Percentiles rank a stretch among this genome's conserved stretches.
phyloP scores from a whole-genome alignment of 352 stramenopile species.

The Globisporangium carolinianum region DNA sequence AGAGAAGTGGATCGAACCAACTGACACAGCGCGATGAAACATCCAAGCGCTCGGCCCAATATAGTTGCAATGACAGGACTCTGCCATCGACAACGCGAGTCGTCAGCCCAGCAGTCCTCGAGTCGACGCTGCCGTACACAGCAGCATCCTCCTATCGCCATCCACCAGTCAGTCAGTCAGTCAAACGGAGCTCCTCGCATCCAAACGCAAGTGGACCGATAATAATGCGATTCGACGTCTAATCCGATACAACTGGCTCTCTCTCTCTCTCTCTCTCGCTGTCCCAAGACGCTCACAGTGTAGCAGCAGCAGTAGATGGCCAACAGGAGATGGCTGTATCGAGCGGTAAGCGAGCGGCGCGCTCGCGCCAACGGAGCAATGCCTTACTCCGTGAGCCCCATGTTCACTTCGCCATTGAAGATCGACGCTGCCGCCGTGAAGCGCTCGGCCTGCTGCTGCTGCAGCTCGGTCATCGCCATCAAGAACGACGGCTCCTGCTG shows the following conservation, averaged over 20 bases:
- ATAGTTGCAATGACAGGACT: no score
- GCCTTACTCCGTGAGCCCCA: conserved; percentile 70
- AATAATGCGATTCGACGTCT: conserved; percentile 2
- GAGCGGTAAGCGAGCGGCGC: no score
- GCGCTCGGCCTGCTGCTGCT: conserved; percentile 81
- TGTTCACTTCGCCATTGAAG: conserved; percentile 88
- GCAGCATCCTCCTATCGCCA: no score
- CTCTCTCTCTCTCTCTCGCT: not conserved
- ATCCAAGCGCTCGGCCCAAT: no score
- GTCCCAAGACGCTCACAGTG: not conserved
- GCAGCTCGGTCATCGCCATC: conserved; percentile 82
- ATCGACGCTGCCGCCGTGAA: conserved; percentile 77
- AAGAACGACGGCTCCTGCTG: conserved; percentile 84
- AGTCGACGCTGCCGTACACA: no score
- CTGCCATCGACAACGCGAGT: no score
- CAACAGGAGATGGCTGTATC: no score
- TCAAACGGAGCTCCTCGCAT: not conserved
- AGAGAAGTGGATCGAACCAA: no score
- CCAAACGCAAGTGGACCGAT: not conserved
- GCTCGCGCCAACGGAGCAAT: no score
- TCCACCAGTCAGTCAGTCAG: no score
- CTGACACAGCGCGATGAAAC: not conserved
- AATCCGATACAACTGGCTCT: not conserved
- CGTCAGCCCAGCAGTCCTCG: no score
- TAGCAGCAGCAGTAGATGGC: no score